A percentile compares a stretch with the other conserved stretches of the same genome.
Evolutionary conservation across 495 filamentous ascomycete species (phyloP).

Genomic region (Tirmania nivea): DNA sequence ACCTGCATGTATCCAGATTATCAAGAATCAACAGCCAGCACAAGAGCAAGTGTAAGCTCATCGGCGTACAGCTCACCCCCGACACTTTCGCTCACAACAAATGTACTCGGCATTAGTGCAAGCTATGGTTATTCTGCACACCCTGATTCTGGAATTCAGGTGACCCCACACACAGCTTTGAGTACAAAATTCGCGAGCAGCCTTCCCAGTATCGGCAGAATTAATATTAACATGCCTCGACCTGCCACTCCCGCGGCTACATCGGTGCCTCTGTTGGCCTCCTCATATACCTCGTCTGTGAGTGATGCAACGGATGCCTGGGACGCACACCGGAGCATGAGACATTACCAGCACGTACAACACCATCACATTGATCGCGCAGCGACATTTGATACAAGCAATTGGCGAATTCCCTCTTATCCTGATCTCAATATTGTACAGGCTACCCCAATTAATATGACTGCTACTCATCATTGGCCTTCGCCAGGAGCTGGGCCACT

Average conservation of each 20-base stretch:
- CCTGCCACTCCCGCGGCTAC: background rate
- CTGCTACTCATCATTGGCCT: background rate
- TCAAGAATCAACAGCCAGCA: background rate
- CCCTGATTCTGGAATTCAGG: background rate
- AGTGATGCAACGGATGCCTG: background rate
- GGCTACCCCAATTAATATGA: background rate
- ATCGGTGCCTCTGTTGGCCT: background rate
- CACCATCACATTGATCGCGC: background rate
- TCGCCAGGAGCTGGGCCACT: background rate
- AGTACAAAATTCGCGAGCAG: background rate
- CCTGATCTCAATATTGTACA: background rate
- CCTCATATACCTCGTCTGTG: background rate
- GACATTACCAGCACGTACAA: background rate
- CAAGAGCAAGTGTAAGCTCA: background rate
- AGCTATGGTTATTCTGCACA: background rate
- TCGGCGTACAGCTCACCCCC: conserved; percentile 24
- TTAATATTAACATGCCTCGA: background rate
- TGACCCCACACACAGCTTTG: background rate
- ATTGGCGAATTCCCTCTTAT: background rate
- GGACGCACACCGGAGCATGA: background rate
- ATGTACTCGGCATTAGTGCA: background rate
- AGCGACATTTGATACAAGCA: background rate
- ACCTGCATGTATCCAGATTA: background rate
- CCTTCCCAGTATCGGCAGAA: background rate
- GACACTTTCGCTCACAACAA: background rate